Evolutionary conservation across 2,329 filamentous ascomycete genomes (phyloP).

Genomic region (Aspergillus cejpii): DNA sequence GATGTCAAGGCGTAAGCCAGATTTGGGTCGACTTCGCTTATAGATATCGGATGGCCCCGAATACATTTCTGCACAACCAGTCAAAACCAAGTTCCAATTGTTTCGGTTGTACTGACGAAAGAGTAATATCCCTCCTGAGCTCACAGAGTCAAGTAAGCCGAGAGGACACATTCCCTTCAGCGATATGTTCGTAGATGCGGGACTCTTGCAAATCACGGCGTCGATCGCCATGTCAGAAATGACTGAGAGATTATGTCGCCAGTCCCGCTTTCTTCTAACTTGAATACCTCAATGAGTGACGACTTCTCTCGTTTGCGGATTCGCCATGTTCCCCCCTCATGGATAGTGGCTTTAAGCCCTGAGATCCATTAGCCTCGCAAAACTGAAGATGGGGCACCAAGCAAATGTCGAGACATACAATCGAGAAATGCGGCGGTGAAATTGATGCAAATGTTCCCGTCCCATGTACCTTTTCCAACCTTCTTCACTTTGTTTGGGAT

Average conservation of each 20-base stretch:
- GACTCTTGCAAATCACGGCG: slow-evolving; percentile 1
- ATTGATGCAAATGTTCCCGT: slow-evolving; percentile 89
- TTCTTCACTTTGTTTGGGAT: slow-evolving; percentile 71
- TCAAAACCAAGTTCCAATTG: no score
- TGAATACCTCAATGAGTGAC: slow-evolving; percentile 64
- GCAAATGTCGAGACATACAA: slow-evolving; percentile 49
- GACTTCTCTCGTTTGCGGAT: slow-evolving; percentile 61
- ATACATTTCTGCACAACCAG: no score
- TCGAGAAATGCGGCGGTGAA: slow-evolving; percentile 72
- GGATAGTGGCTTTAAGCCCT: slow-evolving; percentile 59
- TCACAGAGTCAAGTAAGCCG: neutral
- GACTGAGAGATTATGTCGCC: slow-evolving; percentile 69
- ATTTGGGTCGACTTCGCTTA: no score
- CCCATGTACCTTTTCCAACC: slow-evolving; percentile 64
- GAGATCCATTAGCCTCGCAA: slow-evolving; percentile 13
- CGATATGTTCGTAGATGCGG: neutral
- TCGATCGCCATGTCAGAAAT: slow-evolving; percentile 64
- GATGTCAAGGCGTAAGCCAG: no score
- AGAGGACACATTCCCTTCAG: neutral
- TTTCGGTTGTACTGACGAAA: no score
- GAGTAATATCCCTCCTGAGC: neutral
- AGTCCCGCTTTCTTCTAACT: slow-evolving; percentile 65
- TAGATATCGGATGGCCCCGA: no score
- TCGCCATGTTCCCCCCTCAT: slow-evolving; percentile 69
- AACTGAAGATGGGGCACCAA: neutral